A percentile compares a stretch with the other conserved stretches of the same genome.
phyloP scores from a whole-genome alignment of 2,329 filamentous ascomycete genomes.

The Calonectria hawksworthii region DNA sequence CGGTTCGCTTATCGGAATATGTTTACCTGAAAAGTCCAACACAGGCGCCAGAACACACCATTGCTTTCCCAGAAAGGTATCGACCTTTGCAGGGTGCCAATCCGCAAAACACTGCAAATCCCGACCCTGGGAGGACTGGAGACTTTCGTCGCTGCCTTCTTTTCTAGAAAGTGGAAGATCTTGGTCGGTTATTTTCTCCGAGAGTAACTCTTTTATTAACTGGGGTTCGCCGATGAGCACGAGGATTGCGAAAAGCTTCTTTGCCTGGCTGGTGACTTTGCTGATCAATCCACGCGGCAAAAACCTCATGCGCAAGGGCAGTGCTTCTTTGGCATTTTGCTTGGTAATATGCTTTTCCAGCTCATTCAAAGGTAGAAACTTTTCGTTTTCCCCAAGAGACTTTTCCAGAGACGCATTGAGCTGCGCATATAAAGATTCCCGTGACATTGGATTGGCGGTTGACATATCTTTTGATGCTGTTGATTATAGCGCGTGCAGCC shows the following conservation, averaged over 20 bases:
- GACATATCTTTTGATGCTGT: neutral
- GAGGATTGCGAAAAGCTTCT: constrained; percentile 27
- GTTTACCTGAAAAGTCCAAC: neutral
- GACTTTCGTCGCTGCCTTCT: neutral
- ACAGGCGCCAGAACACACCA: constrained; percentile 35
- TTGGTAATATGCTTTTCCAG: constrained; percentile 1
- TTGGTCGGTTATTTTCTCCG: constrained; percentile 22
- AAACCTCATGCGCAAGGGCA: neutral
- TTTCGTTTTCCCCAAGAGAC: neutral
- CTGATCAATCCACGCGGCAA: neutral
- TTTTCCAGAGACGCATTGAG: neutral
- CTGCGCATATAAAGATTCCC: neutral
- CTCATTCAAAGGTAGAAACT: constrained; percentile 1
- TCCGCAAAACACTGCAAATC: constrained; percentile 11
- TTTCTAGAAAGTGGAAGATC: constrained; percentile 29
- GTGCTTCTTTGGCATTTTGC: neutral
- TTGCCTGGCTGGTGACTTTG: constrained; percentile 5
- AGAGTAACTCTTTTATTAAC: neutral
- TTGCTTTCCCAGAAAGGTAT: constrained; percentile 24
- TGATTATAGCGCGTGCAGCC: neutral
- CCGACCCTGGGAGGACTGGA: constrained; percentile 8
- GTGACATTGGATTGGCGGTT: neutral
- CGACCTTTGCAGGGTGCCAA: constrained; percentile 16
- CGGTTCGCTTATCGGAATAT: neutral
- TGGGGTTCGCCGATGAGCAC: constrained; percentile 25